A percentile compares a stretch with the other conserved stretches of the same genome.
Evolutionary conservation across 2,329 filamentous ascomycete genomes (phyloP).

Genomic region (Colletotrichum neosansevieriae): DNA sequence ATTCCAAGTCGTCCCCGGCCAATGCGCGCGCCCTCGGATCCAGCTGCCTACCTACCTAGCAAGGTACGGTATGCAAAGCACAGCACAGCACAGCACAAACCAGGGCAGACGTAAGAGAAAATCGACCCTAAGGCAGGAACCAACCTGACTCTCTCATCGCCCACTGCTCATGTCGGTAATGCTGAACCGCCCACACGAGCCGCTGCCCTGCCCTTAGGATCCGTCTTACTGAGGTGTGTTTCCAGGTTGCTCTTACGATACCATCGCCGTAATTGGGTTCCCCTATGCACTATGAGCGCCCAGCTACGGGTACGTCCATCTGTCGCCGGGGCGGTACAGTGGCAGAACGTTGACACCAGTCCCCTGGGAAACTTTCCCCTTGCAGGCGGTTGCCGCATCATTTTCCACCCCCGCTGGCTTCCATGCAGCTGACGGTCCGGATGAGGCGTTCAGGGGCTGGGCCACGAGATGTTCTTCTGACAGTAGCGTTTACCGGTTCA

Average conservation of each 20-base stretch:
- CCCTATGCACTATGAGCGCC: not conserved
- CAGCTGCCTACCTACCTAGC: not conserved
- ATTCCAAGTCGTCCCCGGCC: conserved; percentile 15
- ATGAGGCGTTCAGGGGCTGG: conserved; percentile 27
- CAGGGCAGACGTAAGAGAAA: not conserved
- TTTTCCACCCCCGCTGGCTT: conserved; percentile 22
- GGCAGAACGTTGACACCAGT: conserved; percentile 24
- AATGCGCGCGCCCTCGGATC: conserved; percentile 31
- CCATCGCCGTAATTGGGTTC: conserved; percentile 26
- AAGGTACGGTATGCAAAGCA: not conserved
- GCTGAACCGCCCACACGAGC: conserved; percentile 28
- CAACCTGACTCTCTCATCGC: conserved; percentile 4
- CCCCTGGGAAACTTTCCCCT: conserved; percentile 24
- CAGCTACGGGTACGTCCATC: not conserved
- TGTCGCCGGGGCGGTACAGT: conserved; percentile 26
- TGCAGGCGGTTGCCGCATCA: conserved; percentile 36
- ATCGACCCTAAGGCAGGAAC: conserved; percentile 26
- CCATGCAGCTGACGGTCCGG: conserved; percentile 3
- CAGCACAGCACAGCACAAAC: conserved; percentile 32
- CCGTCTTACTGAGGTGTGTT: not conserved
- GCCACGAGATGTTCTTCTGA: conserved; percentile 10
- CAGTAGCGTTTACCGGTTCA: not conserved
- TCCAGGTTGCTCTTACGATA: conserved; percentile 1
- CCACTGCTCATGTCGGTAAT: conserved; percentile 1
- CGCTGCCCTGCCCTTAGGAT: conserved; percentile 12